Evolutionary conservation across 2,329 filamentous ascomycete species (phyloP).

Genomic region (Penicillium psychrosexuale): DNA sequence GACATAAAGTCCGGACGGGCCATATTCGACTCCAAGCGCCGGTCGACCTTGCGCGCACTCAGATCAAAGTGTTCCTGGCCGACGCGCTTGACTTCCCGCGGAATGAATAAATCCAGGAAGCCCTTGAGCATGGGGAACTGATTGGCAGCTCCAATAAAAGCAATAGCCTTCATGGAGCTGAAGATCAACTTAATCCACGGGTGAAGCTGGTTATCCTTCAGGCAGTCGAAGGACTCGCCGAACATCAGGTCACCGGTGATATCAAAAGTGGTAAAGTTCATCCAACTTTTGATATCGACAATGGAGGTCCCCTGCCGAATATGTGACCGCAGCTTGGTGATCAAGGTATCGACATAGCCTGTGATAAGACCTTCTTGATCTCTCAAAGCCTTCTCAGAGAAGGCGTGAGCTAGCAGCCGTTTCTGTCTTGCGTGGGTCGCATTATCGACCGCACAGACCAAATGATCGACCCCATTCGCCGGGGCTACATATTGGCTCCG

Average conservation of each 20-base stretch:
- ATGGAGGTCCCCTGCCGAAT: not conserved
- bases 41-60: constrained; percentile 20
- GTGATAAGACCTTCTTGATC: constrained; percentile 30
- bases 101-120: constrained; percentile 12
- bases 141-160: constrained; percentile 12
- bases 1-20: constrained; percentile 27
- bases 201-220: constrained; percentile 37
- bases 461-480: constrained; percentile 38
- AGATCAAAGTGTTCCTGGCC: constrained; percentile 21
- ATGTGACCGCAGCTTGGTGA: constrained; percentile 17
- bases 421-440: constrained; percentile 17
- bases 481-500: constrained; percentile 18
- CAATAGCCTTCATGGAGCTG: constrained; percentile 25
- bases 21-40: constrained; percentile 16
- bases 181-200: constrained; percentile 42
- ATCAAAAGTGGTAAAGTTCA: constrained; percentile 40
- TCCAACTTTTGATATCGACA: constrained; percentile 33
- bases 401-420: constrained; percentile 27
- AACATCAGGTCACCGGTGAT: constrained; percentile 41
- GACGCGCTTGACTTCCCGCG: constrained; percentile 11
- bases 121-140: constrained; percentile 19
- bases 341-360: constrained; percentile 27
- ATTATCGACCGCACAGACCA: constrained; percentile 22
- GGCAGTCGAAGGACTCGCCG: constrained; percentile 40
- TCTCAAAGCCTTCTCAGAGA: constrained; percentile 29